A percentile compares a stretch with the other conserved stretches of the same genome.
These are phyloP conservation scores for Gliomastix tumulicola DNA, from an alignment of 2,329 filamentous ascomycete species.

Conservation along the genomic window DNA sequence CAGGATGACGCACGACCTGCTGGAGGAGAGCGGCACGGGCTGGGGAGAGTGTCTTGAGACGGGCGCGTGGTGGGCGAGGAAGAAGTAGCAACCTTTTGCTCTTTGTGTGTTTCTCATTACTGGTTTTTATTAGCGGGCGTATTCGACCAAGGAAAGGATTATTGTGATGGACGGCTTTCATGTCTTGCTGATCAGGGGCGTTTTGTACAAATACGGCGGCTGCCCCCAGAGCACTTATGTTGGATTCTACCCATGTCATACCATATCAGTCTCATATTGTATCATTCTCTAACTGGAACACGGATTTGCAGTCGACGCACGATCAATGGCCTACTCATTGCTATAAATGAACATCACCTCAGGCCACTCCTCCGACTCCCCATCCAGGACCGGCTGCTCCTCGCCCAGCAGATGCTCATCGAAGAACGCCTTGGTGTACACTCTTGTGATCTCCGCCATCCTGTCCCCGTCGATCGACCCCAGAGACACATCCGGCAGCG, in stretches of 20 bases:
- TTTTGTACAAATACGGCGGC: too few species aligned
- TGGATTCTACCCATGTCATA: too few species aligned
- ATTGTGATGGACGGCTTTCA: too few species aligned
- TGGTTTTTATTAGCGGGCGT: too few species aligned
- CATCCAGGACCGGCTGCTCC: slow-evolving; percentile 3
- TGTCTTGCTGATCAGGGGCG: too few species aligned
- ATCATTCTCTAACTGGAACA: too few species aligned
- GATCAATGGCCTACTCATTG: too few species aligned
- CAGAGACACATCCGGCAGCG: neutral
- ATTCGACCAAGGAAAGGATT: too few species aligned
- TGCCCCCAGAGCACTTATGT: too few species aligned
- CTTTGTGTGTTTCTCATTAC: neutral
- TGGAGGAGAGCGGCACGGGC: slow-evolving; percentile 70
- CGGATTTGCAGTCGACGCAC: too few species aligned
- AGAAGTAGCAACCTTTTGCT: slow-evolving; percentile 28
- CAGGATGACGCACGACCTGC: slow-evolving; percentile 77
- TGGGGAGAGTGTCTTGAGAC: slow-evolving; percentile 83
- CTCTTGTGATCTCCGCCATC: slow-evolving; percentile 6
- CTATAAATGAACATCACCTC: slow-evolving; percentile 2
- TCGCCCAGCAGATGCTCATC: slow-evolving; percentile 2
- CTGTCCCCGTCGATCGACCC: slow-evolving; percentile 6
- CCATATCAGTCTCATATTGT: too few species aligned
- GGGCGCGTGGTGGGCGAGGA: slow-evolving; percentile 85
- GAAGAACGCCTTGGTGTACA: slow-evolving; percentile 7
- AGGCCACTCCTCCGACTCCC: slow-evolving; percentile 2